Evolutionary conservation across 306 rosid species (phyloP).

Genomic region (Cicer bijugum): DNA sequence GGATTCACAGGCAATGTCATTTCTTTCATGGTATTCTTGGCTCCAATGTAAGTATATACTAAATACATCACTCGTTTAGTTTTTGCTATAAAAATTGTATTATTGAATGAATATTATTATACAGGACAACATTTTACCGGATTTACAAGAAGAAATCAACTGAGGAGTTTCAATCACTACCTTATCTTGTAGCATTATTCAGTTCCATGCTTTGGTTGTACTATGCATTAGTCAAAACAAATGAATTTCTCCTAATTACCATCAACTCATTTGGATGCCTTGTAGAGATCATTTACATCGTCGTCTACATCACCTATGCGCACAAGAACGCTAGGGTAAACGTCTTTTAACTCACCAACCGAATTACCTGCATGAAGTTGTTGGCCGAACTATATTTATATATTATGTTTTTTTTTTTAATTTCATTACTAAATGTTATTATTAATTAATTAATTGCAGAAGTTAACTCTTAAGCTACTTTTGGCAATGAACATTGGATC

Average conservation of each 20-base stretch:
- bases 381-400: too few species aligned
- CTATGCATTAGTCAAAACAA: constrained; percentile 65
- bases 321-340: constrained; percentile 52
- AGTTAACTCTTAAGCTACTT: constrained; percentile 57
- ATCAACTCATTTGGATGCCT: constrained; percentile 78
- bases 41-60: constrained; percentile 74
- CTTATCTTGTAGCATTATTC: constrained; percentile 79
- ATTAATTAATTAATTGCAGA: constrained; percentile 48
- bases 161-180: constrained; percentile 75
- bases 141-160: constrained; percentile 78
- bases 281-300: constrained; percentile 63
- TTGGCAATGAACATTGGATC: constrained; percentile 63
- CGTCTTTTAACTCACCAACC: too few species aligned
- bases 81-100: too few species aligned
- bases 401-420: too few species aligned
- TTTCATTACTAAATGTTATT: not conserved
- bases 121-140: constrained; percentile 78
- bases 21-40: constrained; percentile 84
- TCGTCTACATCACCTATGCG: constrained; percentile 64
- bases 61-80: too few species aligned
- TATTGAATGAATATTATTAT: not conserved
- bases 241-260: constrained; percentile 73
- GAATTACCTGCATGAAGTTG: too few species aligned
- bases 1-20: constrained; percentile 70
- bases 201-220: constrained; percentile 81